Base-by-base conservation (phyloP, 2,329 filamentous ascomycete species). In the Simplicillium sp. region DNA sequence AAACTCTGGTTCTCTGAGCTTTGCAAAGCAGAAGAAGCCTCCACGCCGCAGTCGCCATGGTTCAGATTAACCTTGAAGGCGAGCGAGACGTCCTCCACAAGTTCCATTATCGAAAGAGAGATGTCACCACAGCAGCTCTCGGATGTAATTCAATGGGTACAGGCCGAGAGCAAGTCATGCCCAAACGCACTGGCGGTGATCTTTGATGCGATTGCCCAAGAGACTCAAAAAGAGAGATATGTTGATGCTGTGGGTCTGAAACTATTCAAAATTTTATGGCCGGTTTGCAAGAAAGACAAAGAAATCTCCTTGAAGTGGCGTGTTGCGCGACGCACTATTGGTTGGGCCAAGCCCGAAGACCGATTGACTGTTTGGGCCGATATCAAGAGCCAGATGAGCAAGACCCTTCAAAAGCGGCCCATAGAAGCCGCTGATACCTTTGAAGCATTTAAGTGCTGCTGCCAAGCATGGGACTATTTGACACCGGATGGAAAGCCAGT, bases 1-100 rank as follows among this genome's bases (percentile, higher is more conserved):
- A 62, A 61, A 37, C 51, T 66, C 2, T 75, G 71, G 71, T 68
- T 61, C 37, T 50, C 58, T 34, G 62, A 68, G 42, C 56, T 72
- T 2, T 58, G 55, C 31, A 51, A 59, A 12, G 52, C 56, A 13
- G 59, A 65, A 41, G 49, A 54, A 35, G 52, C 58, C 14, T 43
- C 47, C 13, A 48, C 49, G 28, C 12, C 29, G 36, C 48, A 37
- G 7, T 61, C 57, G 2, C 58, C 60, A 1, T 66, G 64, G 63
- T 54, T 59, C 16, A 46, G 46, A 3, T 46, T 59, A 9, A 50
- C 49, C 4, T 50, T 42, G n/a, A 42, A 34, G 15, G 43, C 42
- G 7, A 48, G 49, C 16, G 43, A 45, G 0, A 41, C 48, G 3
- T 43, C 52, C 16, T 44, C 41, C 11, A 45, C 50, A 36, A 52